phyloP scores from a whole-genome alignment of 148 eudicot species.

The Amaranthus hypochondriacus region DNA sequence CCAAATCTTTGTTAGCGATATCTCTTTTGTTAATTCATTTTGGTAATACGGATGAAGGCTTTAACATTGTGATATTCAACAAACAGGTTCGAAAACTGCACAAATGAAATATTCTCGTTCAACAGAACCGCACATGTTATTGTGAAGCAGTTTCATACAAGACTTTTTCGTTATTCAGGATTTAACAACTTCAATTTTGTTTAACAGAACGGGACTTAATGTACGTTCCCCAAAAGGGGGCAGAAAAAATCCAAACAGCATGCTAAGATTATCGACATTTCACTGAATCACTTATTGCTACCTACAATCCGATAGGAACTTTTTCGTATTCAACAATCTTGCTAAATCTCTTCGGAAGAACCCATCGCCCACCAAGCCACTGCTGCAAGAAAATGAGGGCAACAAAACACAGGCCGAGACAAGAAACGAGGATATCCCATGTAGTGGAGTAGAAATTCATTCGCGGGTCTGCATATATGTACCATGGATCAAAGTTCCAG shows the following conservation, averaged over 20 bases:
- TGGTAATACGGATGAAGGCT: too few relatives aligned
- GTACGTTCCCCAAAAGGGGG: conserved; percentile 19
- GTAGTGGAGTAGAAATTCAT: conserved; percentile 63
- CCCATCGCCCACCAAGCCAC: conserved; percentile 58
- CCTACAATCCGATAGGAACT: conserved; percentile 41
- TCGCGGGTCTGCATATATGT: conserved; percentile 63
- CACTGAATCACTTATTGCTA: conserved; percentile 8
- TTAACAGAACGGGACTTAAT: neutral
- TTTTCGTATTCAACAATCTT: conserved; percentile 47
- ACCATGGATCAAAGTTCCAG: conserved; percentile 36
- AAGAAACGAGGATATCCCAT: conserved; percentile 68
- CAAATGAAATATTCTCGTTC: too few relatives aligned
- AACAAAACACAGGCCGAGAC: conserved; percentile 44
- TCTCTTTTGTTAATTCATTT: too few relatives aligned
- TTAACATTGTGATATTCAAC: too few relatives aligned
- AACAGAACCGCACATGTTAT: neutral
- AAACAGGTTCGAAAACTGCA: too few relatives aligned
- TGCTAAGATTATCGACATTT: neutral
- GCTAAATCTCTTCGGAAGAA: conserved; percentile 57
- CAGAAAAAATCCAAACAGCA: neutral
- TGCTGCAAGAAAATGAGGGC: conserved; percentile 62
- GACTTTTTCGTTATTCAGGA: neutral
- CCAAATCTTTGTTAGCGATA: too few relatives aligned
- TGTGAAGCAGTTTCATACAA: neutral
- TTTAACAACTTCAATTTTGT: neutral